A percentile compares a stretch with the other conserved stretches of the same genome.
phyloP scores from a whole-genome alignment of 2,329 filamentous ascomycete species.

The Tolypocladium ophioglossoides region DNA sequence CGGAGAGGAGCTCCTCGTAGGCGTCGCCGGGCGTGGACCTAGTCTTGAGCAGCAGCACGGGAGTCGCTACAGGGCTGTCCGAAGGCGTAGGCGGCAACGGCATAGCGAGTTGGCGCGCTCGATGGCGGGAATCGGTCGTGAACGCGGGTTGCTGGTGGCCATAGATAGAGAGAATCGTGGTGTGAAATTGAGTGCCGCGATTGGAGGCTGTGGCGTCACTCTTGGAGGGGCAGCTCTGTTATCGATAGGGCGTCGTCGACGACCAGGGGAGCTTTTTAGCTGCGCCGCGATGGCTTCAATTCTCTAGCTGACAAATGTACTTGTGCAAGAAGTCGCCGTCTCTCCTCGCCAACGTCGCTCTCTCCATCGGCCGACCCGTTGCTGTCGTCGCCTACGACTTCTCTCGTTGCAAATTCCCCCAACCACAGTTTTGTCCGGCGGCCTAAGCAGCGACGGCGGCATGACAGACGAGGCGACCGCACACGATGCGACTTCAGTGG shows the following conservation, averaged over 20 bases:
- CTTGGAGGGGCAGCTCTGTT: not conserved
- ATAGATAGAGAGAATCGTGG: not conserved
- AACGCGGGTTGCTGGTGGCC: not conserved
- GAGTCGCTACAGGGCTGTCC: conserved; percentile 8
- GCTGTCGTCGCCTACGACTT: not conserved
- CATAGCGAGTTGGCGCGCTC: not conserved
- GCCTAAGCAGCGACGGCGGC: not conserved
- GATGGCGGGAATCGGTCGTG: no score
- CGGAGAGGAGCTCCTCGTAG: conserved; percentile 58
- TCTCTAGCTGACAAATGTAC: not conserved
- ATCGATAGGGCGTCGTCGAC: not conserved
- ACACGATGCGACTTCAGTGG: conserved; percentile 11
- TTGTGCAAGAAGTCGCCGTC: not conserved
- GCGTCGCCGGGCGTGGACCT: conserved; percentile 60
- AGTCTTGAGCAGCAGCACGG: conserved; percentile 68
- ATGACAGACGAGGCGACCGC: conserved; percentile 29
- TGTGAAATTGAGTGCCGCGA: no score
- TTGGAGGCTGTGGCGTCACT: not conserved
- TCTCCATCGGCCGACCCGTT: not conserved
- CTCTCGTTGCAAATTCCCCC: no score
- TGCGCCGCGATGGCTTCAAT: not conserved
- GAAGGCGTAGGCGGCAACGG: not conserved
- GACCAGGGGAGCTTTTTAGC: no score
- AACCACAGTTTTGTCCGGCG: not conserved
- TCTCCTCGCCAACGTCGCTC: not conserved